Base-by-base conservation (phyloP, 768 basidiomycete species). In the Tulasnella sp. region DNA sequence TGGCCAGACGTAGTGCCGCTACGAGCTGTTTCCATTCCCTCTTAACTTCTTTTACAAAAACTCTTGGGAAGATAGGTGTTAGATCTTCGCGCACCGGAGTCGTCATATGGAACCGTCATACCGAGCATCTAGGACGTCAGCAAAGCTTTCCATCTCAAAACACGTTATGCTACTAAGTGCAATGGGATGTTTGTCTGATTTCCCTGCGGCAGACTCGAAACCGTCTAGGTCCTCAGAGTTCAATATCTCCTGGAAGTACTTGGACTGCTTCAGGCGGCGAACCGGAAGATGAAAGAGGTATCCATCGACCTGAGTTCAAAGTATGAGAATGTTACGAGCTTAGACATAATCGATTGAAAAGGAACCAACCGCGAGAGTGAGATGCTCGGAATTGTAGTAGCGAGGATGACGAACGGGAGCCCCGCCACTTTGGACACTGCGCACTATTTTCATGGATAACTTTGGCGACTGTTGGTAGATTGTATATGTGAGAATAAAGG, bases 231-330 rank as follows among this genome's bases (percentile, higher is more conserved):
- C 2, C 20, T 26, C 29, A 13, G 35, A n/a, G 16, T 39, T 55
- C 26, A 75, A 55, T 26, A 75, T 75, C 0, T 26, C 13, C 32
- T 23, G 23, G 40, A 79, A 86, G 51, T 57, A 39, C 9, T n/a
- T n/a, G 2, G 74, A 67, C 35, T 48, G 20, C 32, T 26, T 11
- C 2, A 75, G 74, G 9, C 46, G 20, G 15, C 35, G 9, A 4
- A 39, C 37, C 1, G 74, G 74, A 10, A 75, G 42, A 1, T 42
- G 42, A 7, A 42, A 42, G 7, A 42, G 42, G 9, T 42, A 42
- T 42, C 42, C 42, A 42, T 42, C 42, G 13, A 42, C 42, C 42
- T 55, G 51, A 55, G 51, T 10, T 55, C n/a, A 13, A 5, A 5
- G 51, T 20, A 18, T 55, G 15, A 7, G 15, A n/a, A 55, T n/a